Percentiles rank a stretch among this genome's conserved stretches.
phyloP scores from a whole-genome alignment of 2,329 filamentous ascomycete species.

The Ceratocystis eucalypticola region DNA sequence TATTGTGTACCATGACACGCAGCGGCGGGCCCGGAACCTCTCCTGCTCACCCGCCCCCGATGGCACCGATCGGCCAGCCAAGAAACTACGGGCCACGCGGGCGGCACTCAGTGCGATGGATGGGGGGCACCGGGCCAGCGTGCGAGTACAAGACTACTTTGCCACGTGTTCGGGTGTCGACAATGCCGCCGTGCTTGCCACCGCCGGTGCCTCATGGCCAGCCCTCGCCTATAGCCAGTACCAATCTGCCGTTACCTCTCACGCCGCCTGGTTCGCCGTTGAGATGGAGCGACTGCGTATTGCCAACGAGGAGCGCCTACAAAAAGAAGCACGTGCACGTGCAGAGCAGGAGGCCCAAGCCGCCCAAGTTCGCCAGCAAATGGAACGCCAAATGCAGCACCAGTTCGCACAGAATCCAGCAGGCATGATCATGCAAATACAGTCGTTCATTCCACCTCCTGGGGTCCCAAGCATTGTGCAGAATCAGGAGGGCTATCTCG shows the following conservation, averaged over 20 bases:
- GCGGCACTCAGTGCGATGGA: conserved; percentile 65
- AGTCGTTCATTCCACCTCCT: not conserved
- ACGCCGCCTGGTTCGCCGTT: not conserved
- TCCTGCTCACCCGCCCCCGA: conserved; percentile 39
- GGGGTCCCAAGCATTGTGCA: not conserved
- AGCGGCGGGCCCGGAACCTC: conserved; percentile 49
- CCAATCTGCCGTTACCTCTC: not conserved
- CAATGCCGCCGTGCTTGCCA: not conserved
- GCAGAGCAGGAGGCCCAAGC: not conserved
- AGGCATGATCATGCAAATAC: not conserved
- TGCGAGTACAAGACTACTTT: conserved; percentile 9
- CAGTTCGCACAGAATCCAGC: not conserved
- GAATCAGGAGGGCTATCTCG: not conserved
- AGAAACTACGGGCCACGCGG: conserved; percentile 54
- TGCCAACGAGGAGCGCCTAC: not conserved
- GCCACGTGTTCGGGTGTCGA: conserved; percentile 1
- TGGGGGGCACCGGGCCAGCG: conserved; percentile 36
- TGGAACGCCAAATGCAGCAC: not conserved
- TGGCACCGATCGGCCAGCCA: conserved; percentile 37
- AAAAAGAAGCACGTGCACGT: not conserved
- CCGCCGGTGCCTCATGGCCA: not conserved
- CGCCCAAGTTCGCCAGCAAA: not conserved
- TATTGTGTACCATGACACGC: conserved; percentile 65
- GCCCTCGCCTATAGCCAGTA: not conserved
- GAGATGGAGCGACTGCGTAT: not conserved